Percentiles rank a stretch among this genome's conserved stretches.
phyloP scores from a whole-genome alignment of 257 asterid species.

The Verbascum thapsus region DNA sequence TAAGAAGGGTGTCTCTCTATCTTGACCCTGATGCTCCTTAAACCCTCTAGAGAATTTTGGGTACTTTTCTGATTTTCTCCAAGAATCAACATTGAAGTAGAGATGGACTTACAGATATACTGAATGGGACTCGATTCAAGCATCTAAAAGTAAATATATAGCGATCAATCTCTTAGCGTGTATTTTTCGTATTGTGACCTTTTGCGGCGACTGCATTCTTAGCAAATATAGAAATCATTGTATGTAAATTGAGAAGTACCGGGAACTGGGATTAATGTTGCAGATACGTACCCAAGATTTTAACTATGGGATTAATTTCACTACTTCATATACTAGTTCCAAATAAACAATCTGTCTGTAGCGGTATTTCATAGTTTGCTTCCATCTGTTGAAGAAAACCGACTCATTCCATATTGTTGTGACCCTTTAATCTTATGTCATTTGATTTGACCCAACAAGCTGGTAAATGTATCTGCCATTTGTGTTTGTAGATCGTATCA shows the following conservation, averaged over 20 bases:
- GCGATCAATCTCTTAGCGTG: conserved; percentile 1
- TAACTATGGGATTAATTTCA: background rate
- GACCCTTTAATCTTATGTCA: conserved; percentile 7
- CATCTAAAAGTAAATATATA: background rate
- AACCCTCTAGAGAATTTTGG: background rate
- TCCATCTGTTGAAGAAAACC: background rate
- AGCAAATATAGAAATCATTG: background rate
- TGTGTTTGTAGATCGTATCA: conserved; percentile 73
- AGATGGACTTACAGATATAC: background rate
- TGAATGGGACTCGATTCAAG: background rate
- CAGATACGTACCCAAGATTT: background rate
- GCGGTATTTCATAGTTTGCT: background rate
- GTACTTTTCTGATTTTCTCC: background rate
- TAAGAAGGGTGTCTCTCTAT: background rate
- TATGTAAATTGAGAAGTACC: conserved; percentile 6
- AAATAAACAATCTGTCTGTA: background rate
- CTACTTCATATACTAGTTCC: background rate
- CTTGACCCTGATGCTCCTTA: background rate
- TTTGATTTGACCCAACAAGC: conserved; percentile 17
- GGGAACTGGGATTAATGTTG: conserved; percentile 10
- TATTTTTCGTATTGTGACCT: background rate
- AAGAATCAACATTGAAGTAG: background rate
- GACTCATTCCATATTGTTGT: background rate
- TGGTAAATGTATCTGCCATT: conserved; percentile 19
- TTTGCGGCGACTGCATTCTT: conserved; percentile 12